Evolutionary conservation across 345 rosid genomes (phyloP), one percentile per base, ranked within the genome.

Genomic region (Carallia pectinifolia): DNA sequence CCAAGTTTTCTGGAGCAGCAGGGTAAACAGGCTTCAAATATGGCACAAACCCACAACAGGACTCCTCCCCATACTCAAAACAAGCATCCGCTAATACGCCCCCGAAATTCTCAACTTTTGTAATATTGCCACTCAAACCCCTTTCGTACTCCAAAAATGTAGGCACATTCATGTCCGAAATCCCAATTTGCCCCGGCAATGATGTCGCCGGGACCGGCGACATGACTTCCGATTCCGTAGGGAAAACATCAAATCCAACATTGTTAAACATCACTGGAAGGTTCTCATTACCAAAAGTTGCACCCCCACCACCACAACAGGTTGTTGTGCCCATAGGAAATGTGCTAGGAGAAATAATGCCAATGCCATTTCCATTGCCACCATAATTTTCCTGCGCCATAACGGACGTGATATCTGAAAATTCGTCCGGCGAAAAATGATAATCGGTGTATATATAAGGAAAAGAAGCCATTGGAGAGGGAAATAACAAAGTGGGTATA

Each of bases 61-160:
- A 87, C 18, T 87, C 89, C n/a, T 84, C 86, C n/a, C 86, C 86
- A 53, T 74, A 77, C 39, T 70, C 85, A 66, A 44, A 3, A 44
- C 62, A 72, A 48, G 71, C 66, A 55, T 79, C 78, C 31, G 68
- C 65, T 15, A 69, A 72, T 6, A 82, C 73, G 71, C 75, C 64
- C 17, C 76, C 75, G 17, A 71, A 61, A 31, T 65, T 81, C 38
- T 71, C 71, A 50, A 75, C 48, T 53, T 61, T 78, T 3, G 66
- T 62, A 59, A 69, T 53, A 23, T 23, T 23, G 71, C 77, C 77
- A 69, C n/a, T 40, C 38, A 63, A 64, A 12, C 79, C 77, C 66
- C 62, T 56, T 70, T 71, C 71, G 50, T 65, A 73, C 15, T 69
- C 81, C 64, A 70, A 71, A 75, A 74, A 78, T 53, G 81, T 74